Percentiles rank a stretch among this genome's conserved stretches.
Conservation (phyloP, 1,284 basidiomycete species). For the Ceratobasidium theobromae region DNA sequence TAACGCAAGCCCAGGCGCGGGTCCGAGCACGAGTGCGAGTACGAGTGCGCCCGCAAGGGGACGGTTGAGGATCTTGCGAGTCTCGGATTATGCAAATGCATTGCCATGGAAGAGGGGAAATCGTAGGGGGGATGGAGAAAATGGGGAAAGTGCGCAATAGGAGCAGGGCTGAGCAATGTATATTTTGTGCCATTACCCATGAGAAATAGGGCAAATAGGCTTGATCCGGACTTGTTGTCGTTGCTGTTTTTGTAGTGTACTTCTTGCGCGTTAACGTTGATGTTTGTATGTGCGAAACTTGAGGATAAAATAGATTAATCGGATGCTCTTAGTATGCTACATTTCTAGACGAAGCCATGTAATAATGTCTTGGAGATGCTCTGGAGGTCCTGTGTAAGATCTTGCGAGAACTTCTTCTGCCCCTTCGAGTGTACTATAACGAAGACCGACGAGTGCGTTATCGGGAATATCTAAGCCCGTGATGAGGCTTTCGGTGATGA, state of each 20-base stretch:
- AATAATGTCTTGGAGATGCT: slow-evolving; percentile 4
- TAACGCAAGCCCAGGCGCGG: background rate
- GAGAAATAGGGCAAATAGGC: background rate
- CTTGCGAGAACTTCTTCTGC: slow-evolving; percentile 31
- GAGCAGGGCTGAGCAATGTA: background rate
- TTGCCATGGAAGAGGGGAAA: slow-evolving; percentile 17
- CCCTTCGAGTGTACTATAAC: slow-evolving; percentile 44
- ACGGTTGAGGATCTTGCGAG: slow-evolving; percentile 20
- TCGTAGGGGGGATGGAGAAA: background rate
- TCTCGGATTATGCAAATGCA: slow-evolving; percentile 26
- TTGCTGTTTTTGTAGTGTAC: slow-evolving; percentile 27
- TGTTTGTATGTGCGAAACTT: slow-evolving; percentile 15
- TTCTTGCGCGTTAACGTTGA: slow-evolving; percentile 10
- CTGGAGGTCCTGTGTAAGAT: background rate
- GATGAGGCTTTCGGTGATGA: slow-evolving; percentile 45
- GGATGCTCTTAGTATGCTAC: background rate
- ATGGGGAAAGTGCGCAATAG: slow-evolving; percentile 7
- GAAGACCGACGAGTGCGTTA: slow-evolving; percentile 41
- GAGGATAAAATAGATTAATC: background rate
- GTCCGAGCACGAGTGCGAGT: background rate
- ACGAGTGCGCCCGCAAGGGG: background rate
- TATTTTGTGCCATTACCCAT: slow-evolving; percentile 12
- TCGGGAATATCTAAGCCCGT: slow-evolving; percentile 33
- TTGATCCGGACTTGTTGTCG: background rate
- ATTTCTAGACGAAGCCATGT: slow-evolving; percentile 28